Percentiles rank a stretch among this genome's conserved stretches.
Evolutionary conservation across 176 grass and related monocot species (phyloP).

Genomic region (Eremochloa ophiuroides): DNA sequence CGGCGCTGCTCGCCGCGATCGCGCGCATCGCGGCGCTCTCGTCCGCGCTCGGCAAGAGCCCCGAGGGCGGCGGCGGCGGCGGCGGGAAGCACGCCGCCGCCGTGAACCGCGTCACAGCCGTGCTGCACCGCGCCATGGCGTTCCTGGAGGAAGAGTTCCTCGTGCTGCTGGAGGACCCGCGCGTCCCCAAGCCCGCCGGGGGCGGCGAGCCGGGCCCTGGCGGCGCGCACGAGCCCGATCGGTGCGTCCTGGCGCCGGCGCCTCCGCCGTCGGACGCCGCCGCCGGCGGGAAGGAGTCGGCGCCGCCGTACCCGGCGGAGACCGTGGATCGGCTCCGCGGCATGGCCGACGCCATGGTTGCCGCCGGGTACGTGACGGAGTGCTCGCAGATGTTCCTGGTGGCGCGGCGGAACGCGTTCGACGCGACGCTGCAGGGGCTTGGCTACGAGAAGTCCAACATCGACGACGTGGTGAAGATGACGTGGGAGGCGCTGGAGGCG

Average conservation of each 20-base stretch:
- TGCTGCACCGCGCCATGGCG: conserved; percentile 70
- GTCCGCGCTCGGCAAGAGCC: conserved; percentile 15
- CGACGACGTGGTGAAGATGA: conserved; percentile 42
- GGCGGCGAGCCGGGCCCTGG: not conserved
- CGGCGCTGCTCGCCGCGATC: conserved; percentile 40
- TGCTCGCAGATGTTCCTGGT: conserved; percentile 76
- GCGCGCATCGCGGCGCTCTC: conserved; percentile 40
- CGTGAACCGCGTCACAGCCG: conserved; percentile 43
- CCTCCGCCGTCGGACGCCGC: not conserved
- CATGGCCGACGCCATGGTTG: conserved; percentile 60
- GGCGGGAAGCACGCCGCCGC: conserved; percentile 19
- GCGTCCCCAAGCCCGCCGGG: not conserved
- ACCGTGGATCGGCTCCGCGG: conserved; percentile 42
- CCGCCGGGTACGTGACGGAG: conserved; percentile 60
- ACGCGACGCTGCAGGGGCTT: not conserved
- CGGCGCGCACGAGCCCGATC: conserved; percentile 40
- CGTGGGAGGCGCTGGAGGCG: conserved; percentile 71
- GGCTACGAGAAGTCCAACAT: conserved; percentile 8
- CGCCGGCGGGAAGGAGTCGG: not conserved
- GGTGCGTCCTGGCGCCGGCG: conserved; percentile 26
- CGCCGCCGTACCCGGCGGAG: conserved; percentile 30
- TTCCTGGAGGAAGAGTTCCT: conserved; percentile 93
- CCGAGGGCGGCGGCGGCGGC: conserved; percentile 15
- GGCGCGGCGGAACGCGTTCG: conserved; percentile 50
- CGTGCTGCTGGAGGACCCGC: conserved; percentile 46